Base-by-base conservation (phyloP, 2,329 filamentous ascomycete genomes). In the Mycosphaerelloides madeirae region DNA sequence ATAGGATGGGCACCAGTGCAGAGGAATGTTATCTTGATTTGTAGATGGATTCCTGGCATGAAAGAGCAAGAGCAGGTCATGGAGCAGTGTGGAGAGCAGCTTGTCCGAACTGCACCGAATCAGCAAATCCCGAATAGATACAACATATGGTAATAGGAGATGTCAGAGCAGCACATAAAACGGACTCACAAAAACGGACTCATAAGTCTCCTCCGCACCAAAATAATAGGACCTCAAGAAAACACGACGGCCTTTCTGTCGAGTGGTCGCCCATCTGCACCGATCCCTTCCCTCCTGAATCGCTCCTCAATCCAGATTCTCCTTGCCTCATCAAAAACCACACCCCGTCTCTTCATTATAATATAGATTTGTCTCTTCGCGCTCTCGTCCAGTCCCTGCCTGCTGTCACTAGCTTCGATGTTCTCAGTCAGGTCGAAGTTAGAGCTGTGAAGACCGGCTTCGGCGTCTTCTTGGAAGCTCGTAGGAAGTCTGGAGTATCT, bases 171-270 rank as follows among this genome's bases (percentile, higher is more conserved):
- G n/a, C n/a, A n/a, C n/a, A n/a, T n/a, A 25, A 25, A 25, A 25
- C 22, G 5, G 6, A 25, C 22, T 25, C 22, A 25, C 22, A 25
- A 25, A 6, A 5, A 25, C 22, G 9, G 9, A 25, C 9, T 25
- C 22, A 25, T 25, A 9, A 25, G 6, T 9, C 5, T 25, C 22
- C 22, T 25, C 6, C 22, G 5, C 22, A 25, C 22, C 34, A 11
- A 16, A 38, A 38, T 31, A 14, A 33, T 35, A 15, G 11, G 34
- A 19, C 14, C 37, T 76, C 63, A 85, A 48, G 83, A 87, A 68
- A 97, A 97, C 64, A 87, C 94, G 48, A 97, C 89, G 64, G 95
- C 95, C 73, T 96, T 96, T 50, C 90, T 89, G 72, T 97, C 91
- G 63, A 82, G 78, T 50, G 93, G 93, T 57, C 83, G 72, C 3